Percentiles rank a stretch among this genome's conserved stretches.
These are phyloP conservation scores for Blastocystis sp. DNA, from an alignment of 352 stramenopile genomes.

Conservation along the genomic window DNA sequence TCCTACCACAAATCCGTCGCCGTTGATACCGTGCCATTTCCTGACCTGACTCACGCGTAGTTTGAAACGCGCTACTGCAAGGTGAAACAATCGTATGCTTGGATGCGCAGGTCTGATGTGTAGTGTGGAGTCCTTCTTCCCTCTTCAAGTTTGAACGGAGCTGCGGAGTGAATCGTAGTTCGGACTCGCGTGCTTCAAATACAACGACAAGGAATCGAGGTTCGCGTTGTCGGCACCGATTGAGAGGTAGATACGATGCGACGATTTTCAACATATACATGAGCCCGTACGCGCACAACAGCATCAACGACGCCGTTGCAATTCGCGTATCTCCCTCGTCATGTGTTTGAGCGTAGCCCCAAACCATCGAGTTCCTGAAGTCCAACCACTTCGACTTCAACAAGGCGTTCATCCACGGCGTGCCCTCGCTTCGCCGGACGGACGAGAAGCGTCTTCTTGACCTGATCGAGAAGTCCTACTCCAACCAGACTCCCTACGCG, in stretches of 20 bases:
- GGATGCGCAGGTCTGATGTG: neutral
- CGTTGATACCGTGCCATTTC: slow-evolving; percentile 23
- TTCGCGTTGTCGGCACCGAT: neutral
- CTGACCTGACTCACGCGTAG: slow-evolving; percentile 18
- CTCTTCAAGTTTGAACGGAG: neutral
- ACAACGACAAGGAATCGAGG: slow-evolving; percentile 15
- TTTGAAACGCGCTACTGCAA: slow-evolving; percentile 64
- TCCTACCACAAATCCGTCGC: neutral
- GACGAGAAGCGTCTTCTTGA: slow-evolving; percentile 56
- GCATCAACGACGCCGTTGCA: slow-evolving; percentile 14
- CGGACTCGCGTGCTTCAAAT: slow-evolving; percentile 58
- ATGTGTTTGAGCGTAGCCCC: slow-evolving; percentile 14
- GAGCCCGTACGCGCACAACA: slow-evolving; percentile 49
- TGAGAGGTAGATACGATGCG: slow-evolving; percentile 42
- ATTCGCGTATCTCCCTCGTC: slow-evolving; percentile 19
- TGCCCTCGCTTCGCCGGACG: slow-evolving; percentile 14
- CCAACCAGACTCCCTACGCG: neutral
- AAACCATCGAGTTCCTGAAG: slow-evolving; percentile 56
- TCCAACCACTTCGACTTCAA: slow-evolving; percentile 64
- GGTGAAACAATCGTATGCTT: slow-evolving; percentile 25
- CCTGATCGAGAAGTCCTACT: neutral
- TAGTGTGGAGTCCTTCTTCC: slow-evolving; percentile 58
- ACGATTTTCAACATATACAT: slow-evolving; percentile 63
- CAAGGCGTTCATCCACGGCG: slow-evolving; percentile 52
- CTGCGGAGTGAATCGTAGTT: slow-evolving; percentile 21